phyloP scores from a whole-genome alignment of 345 rosid species.

The Hypericum perforatum region DNA sequence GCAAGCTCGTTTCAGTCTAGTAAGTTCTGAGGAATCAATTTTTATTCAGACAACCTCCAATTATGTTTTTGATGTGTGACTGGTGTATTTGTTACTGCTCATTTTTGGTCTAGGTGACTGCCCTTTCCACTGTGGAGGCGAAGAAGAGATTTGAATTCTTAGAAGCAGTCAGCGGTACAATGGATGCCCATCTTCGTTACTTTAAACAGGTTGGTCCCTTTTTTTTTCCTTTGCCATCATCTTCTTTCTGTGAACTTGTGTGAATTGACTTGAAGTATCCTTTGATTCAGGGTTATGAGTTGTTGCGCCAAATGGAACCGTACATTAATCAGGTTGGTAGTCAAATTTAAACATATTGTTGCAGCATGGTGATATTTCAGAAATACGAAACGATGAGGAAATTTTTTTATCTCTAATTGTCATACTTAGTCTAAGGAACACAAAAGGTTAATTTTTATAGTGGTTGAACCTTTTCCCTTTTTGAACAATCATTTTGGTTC shows the following conservation, averaged over 20 bases:
- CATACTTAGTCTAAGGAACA: too few relatives aligned
- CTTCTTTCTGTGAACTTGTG: not conserved
- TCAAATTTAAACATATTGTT: not conserved
- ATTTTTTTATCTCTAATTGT: too few relatives aligned
- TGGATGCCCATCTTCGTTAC: slow-evolving; percentile 7
- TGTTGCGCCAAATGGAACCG: slow-evolving; percentile 2
- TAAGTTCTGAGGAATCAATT: not conserved
- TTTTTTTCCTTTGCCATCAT: not conserved
- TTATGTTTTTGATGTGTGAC: not conserved
- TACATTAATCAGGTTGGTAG: slow-evolving; percentile 2
- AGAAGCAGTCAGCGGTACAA: slow-evolving; percentile 5
- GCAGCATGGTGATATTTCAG: too few relatives aligned
- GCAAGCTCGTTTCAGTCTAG: not conserved
- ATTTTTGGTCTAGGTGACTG: not conserved
- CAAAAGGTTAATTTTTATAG: too few relatives aligned
- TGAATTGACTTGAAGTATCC: not conserved
- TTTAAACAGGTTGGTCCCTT: not conserved
- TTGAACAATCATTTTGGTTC: too few relatives aligned
- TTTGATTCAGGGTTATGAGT: slow-evolving; percentile 3
- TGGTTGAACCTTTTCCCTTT: too few relatives aligned
- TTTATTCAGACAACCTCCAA: not conserved
- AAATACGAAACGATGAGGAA: too few relatives aligned
- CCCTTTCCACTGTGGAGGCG: slow-evolving; percentile 3
- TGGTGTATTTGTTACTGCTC: not conserved
- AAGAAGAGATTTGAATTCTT: slow-evolving; percentile 5